Evolutionary conservation across 2,329 filamentous ascomycete genomes (phyloP), one percentile per base, ranked within the genome.

Genomic region (Xylariaceae sp.): DNA sequence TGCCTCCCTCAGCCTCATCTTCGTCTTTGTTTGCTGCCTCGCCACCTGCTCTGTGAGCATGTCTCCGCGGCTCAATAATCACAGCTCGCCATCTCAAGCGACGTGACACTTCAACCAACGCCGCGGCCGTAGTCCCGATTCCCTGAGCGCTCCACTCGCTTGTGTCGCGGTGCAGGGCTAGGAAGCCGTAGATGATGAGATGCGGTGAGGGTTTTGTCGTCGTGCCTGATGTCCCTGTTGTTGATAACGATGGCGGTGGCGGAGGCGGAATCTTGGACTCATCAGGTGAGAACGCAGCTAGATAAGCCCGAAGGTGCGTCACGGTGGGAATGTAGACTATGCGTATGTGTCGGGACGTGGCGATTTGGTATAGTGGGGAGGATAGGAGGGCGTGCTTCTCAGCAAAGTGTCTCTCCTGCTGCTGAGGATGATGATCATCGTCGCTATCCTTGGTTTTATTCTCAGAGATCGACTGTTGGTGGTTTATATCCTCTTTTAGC

Each of bases 111-210:
- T 88, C 85, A 7, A 87, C 75, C 2, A 86, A 64, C 0, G 71
- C 67, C 2, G 85, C 75, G n/a, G 81, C 71, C 1, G 82, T 83
- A 46, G 74, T 74, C 17, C 78, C 74, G 11, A 91, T 63, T 0
- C 86, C 87, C 64, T 90, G 86, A 0, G 82, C 85, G 40, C 84
- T 89, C 78, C 85, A 90, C 48, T 87, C 83, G 50, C 81, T 81
- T 0, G 83, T 86, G 43, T 79, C 74, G 20, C 78, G 75, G 61
- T 91, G 87, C 34, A 86, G 63, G 17, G 75, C 69, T 14, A 90
- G 59, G 34, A 86, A 73, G 40, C 84, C 82, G 55, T 88, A 85
- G 1, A 86, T 65, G 1, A 88, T 62, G 3, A 89, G 66, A 19
- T 74, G 62, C 1, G 77, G 74, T 17, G 50, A 44, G 20, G 50